Conservation (phyloP, 306 rosid genomes). For the Castanea sativa region DNA sequence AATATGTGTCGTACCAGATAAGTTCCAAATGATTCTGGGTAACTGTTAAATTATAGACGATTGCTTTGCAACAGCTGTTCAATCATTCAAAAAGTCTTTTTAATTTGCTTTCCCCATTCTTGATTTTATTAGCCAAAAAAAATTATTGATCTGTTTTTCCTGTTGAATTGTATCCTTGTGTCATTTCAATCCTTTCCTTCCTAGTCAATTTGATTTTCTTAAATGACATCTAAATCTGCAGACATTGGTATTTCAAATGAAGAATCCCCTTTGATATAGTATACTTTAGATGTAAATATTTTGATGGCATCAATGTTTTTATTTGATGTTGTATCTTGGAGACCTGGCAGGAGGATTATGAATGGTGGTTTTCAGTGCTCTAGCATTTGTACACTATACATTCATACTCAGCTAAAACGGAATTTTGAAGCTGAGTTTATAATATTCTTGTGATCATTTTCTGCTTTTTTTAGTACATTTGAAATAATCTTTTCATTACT, state of each 20-base stretch:
- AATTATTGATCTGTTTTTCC: neutral
- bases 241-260: neutral
- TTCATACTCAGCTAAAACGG: neutral
- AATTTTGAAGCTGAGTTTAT: slow-evolving; percentile 7
- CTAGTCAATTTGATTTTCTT: neutral
- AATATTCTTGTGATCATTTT: neutral
- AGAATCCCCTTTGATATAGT: neutral
- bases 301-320: neutral
- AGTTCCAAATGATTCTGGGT: neutral
- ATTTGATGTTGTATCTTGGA: neutral
- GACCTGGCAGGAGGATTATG: neutral
- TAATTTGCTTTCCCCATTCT: neutral
- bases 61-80: no score
- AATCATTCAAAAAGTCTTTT: neutral
- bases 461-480: neutral
- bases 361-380: neutral
- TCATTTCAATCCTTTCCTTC: neutral
- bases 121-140: neutral
- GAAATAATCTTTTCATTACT: slow-evolving; percentile 10
- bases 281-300: neutral
- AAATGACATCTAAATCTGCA: neutral
- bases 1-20: neutral
- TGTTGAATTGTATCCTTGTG: neutral
- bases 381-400: neutral
- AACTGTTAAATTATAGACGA: neutral